Conservation (phyloP, 1,284 basidiomycete species). For the Pisolithus thermaeus region DNA sequence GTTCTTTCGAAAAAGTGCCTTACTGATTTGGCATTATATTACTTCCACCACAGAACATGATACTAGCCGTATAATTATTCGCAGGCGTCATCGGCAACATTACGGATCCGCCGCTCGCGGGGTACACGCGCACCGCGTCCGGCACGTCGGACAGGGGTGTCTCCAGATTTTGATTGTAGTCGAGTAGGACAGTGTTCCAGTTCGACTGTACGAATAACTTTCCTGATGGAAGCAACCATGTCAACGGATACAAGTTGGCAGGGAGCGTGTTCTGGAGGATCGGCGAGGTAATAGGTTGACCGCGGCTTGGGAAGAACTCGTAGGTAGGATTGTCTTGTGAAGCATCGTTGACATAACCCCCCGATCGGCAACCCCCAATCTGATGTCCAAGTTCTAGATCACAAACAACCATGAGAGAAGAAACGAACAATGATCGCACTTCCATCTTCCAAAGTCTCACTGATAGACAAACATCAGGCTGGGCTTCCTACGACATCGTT, state of each 20-base stretch:
- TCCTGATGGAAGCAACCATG: conserved; percentile 51
- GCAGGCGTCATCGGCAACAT: conserved; percentile 86
- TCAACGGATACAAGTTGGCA: conserved; percentile 58
- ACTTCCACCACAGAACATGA: conserved; percentile 86
- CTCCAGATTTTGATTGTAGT: conserved; percentile 64
- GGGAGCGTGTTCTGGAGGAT: conserved; percentile 53
- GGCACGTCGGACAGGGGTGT: conserved; percentile 53
- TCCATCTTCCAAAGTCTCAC: conserved; percentile 42
- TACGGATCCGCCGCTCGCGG: conserved; percentile 69
- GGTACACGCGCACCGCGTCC: conserved; percentile 65
- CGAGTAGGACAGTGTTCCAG: conserved; percentile 57
- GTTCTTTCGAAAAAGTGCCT: conserved; percentile 6
- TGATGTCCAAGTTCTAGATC: conserved; percentile 24
- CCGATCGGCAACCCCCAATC: conserved; percentile 58
- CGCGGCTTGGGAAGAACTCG: conserved; percentile 69
- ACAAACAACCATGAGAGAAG: neutral
- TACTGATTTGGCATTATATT: conserved; percentile 55
- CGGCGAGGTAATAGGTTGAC: conserved; percentile 40
- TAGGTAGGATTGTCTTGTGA: conserved; percentile 61
- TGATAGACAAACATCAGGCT: conserved; percentile 11
- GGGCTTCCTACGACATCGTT: neutral
- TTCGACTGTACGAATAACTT: conserved; percentile 57
- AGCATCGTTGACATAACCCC: conserved; percentile 69
- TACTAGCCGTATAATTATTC: conserved; percentile 82
- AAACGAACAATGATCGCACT: conserved; percentile 33